A percentile compares a stretch with the other conserved stretches of the same genome.
Evolutionary conservation across 257 asterid species (phyloP).

Genomic region (Solanum gandarillasii): DNA sequence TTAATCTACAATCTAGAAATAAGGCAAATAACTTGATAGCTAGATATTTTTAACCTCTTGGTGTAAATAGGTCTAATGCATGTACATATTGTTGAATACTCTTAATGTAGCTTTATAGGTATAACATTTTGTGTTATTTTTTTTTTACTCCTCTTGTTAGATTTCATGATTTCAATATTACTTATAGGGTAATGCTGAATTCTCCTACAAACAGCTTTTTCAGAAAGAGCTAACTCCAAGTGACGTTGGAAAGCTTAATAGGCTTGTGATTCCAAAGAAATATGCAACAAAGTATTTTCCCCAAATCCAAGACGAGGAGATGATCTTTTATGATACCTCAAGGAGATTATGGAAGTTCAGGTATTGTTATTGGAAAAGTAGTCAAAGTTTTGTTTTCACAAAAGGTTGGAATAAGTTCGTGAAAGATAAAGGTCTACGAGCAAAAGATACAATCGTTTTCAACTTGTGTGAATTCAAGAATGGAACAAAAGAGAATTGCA

Average conservation of each 20-base stretch:
- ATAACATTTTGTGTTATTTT: no score
- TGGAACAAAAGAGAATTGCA: conserved; percentile 10
- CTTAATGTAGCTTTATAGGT: not conserved
- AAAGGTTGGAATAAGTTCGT: conserved; percentile 76
- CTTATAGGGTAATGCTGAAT: not conserved
- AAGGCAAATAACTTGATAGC: not conserved
- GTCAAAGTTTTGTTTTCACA: conserved; percentile 76
- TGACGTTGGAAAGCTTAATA: conserved; percentile 37
- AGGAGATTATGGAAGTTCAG: conserved; percentile 60
- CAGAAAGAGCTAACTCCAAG: conserved; percentile 63
- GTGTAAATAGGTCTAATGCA: not conserved
- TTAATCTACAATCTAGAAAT: not conserved
- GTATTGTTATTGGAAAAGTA: conserved; percentile 75
- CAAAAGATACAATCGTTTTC: conserved; percentile 45
- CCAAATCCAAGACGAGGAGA: conserved; percentile 24
- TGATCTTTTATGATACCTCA: conserved; percentile 29
- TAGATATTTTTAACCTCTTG: not conserved
- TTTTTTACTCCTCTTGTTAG: not conserved
- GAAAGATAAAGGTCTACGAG: conserved; percentile 34
- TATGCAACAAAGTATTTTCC: conserved; percentile 41
- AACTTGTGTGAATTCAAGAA: conserved; percentile 30
- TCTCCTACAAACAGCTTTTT: conserved; percentile 21
- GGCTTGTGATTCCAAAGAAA: conserved; percentile 62
- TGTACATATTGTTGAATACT: not conserved
- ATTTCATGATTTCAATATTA: not conserved